phyloP scores from a whole-genome alignment of 352 stramenopile species.

The Thalassiosira livingstoniorum region DNA sequence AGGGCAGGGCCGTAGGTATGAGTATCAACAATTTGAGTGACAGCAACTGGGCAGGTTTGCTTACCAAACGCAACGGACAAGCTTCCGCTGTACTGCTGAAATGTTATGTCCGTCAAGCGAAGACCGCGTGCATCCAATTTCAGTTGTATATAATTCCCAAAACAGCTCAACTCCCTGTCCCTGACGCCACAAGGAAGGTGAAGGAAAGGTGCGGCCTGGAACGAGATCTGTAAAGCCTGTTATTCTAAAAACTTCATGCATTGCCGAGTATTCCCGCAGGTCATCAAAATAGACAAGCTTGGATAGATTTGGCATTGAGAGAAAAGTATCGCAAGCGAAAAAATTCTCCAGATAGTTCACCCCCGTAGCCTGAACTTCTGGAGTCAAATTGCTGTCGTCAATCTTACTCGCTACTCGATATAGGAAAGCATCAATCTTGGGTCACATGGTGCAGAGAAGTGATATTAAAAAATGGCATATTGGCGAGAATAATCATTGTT shows the following conservation, averaged over 20 bases:
- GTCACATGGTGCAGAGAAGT: no score
- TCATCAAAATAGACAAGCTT: constrained; percentile 58
- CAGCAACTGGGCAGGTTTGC: background rate
- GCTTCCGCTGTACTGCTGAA: constrained; percentile 48
- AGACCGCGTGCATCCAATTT: constrained; percentile 41
- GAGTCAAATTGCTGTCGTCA: constrained; percentile 48
- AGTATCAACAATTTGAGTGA: background rate
- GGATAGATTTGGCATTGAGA: constrained; percentile 21
- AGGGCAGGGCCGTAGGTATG: background rate
- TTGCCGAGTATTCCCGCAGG: constrained; percentile 52
- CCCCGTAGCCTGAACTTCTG: background rate
- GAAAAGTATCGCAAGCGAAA: constrained; percentile 24
- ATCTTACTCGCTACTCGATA: constrained; percentile 40
- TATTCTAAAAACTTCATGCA: constrained; percentile 47
- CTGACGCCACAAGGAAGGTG: constrained; percentile 53
- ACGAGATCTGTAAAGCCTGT: constrained; percentile 30
- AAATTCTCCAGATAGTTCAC: constrained; percentile 20
- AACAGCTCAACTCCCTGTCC: constrained; percentile 54
- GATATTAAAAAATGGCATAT: no score
- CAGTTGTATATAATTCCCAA: constrained; percentile 57
- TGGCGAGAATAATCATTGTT: no score
- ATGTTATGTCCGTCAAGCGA: constrained; percentile 54
- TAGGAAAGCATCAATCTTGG: constrained; percentile 46
- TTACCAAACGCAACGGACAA: constrained; percentile 49
- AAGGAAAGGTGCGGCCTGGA: constrained; percentile 27